phyloP scores from a whole-genome alignment of 805 yeast genomes.

The Vanderwaltozyma yarrowii region DNA sequence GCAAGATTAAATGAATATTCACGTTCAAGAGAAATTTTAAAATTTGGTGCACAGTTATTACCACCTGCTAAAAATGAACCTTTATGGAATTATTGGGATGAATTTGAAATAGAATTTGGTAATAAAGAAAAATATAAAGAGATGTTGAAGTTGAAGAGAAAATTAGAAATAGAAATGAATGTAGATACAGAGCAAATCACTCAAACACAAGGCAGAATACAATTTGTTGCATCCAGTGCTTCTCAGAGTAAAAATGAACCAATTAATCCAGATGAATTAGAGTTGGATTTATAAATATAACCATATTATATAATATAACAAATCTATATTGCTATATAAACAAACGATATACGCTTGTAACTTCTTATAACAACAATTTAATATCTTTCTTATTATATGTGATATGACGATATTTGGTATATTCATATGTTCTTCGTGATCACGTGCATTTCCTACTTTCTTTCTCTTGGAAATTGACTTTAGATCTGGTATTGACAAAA shows the following conservation, averaged over 20 bases:
- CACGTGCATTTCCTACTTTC: too few species aligned
- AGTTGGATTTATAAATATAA: constrained; percentile 35
- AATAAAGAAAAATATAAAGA: constrained; percentile 60
- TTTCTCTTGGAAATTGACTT: too few species aligned
- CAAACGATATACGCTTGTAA: too few species aligned
- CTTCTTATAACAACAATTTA: too few species aligned
- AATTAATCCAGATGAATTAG: constrained; percentile 51
- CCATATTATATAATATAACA: too few species aligned
- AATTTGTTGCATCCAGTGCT: constrained; percentile 41
- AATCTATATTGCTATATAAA: too few species aligned
- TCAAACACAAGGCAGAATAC: constrained; percentile 24
- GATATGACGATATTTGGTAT: too few species aligned
- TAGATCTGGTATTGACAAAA: too few species aligned
- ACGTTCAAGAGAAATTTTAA: constrained; percentile 55
- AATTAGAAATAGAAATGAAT: constrained; percentile 23
- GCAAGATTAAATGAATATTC: constrained; percentile 37
- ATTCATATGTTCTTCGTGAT: too few species aligned
- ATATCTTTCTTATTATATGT: too few species aligned
- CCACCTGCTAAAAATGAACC: constrained; percentile 25
- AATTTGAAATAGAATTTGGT: constrained; percentile 66
- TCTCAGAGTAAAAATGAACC: constrained; percentile 28
- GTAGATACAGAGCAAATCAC: constrained; percentile 22
- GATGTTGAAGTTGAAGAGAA: constrained; percentile 54
- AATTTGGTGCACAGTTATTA: constrained; percentile 40
- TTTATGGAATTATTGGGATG: constrained; percentile 64